Evolutionary conservation across 768 basidiomycete species (phyloP).

Genomic region (Serpula lacrymans): DNA sequence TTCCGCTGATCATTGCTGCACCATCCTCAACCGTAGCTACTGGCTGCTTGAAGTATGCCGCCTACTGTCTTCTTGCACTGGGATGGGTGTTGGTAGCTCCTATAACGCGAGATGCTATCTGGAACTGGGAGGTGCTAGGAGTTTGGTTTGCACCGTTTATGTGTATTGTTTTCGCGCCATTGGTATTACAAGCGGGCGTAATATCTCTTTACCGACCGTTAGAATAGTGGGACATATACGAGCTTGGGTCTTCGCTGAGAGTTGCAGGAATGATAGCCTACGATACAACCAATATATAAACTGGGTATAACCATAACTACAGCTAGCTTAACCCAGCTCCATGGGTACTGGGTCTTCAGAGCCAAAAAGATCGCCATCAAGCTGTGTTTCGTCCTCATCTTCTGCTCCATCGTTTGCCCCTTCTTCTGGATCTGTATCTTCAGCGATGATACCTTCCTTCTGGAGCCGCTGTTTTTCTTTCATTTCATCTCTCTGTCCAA

Average conservation of each 20-base stretch:
- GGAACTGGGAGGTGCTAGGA: constrained; percentile 76
- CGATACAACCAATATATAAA: not conserved
- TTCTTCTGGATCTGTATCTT: constrained; percentile 38
- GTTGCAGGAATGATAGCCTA: not conserved
- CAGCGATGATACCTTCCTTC: constrained; percentile 57
- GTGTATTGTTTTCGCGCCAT: constrained; percentile 74
- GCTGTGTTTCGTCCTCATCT: constrained; percentile 16
- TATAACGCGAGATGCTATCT: constrained; percentile 50
- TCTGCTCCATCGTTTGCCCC: constrained; percentile 35
- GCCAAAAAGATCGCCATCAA: constrained; percentile 41
- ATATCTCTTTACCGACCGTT: constrained; percentile 42
- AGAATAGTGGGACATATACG: constrained; percentile 6
- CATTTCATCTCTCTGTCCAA: constrained; percentile 73
- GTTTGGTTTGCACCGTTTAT: constrained; percentile 84
- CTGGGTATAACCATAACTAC: not conserved
- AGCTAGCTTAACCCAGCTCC: constrained; percentile 25
- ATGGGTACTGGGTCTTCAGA: constrained; percentile 40
- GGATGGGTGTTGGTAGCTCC: constrained; percentile 50
- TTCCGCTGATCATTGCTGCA: constrained; percentile 55
- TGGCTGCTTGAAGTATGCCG: constrained; percentile 28
- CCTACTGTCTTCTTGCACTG: constrained; percentile 48
- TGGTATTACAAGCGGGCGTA: constrained; percentile 68
- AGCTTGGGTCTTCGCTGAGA: not conserved
- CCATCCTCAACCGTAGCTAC: constrained; percentile 21
- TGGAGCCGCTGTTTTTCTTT: constrained; percentile 69